phyloP scores from a whole-genome alignment of 1,139 yeast genomes.

The Lodderomyces beijingensis region DNA sequence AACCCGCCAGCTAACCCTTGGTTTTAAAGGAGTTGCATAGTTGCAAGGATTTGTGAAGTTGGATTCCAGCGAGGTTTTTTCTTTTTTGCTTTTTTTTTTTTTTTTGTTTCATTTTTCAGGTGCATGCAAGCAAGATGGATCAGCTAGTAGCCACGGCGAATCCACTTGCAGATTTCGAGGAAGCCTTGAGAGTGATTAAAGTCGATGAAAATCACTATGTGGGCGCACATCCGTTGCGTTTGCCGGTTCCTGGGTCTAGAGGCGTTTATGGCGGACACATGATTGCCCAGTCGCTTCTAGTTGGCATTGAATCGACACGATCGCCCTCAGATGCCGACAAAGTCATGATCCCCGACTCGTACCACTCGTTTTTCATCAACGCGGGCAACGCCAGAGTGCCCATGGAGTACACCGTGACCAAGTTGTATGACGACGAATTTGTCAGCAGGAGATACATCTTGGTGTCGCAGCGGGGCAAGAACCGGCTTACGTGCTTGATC shows the following conservation, averaged over 20 bases:
- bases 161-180: conserved; percentile 29
- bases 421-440: conserved; percentile 36
- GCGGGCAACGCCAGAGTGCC: conserved; percentile 48
- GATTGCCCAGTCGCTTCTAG: conserved; percentile 67
- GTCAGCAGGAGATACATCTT: conserved; percentile 24
- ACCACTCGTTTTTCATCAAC: conserved; percentile 38
- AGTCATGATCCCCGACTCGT: conserved; percentile 32
- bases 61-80: no score
- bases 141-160: no score
- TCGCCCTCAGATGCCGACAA: conserved; percentile 10
- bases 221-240: conserved; percentile 36
- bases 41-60: no score
- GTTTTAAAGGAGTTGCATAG: no score
- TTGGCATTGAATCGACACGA: conserved; percentile 47
- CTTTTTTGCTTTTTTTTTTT: no score
- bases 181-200: conserved; percentile 33
- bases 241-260: conserved; percentile 50
- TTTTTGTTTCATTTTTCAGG: no score
- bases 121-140: no score
- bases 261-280: conserved; percentile 81
- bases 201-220: conserved; percentile 26
- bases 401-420: conserved; percentile 56
- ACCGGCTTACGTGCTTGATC: conserved; percentile 29
- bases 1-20: no score
- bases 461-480: conserved; percentile 27